Conservation (phyloP, 805 yeast genomes). For the Sugiyamaella smithiae region DNA sequence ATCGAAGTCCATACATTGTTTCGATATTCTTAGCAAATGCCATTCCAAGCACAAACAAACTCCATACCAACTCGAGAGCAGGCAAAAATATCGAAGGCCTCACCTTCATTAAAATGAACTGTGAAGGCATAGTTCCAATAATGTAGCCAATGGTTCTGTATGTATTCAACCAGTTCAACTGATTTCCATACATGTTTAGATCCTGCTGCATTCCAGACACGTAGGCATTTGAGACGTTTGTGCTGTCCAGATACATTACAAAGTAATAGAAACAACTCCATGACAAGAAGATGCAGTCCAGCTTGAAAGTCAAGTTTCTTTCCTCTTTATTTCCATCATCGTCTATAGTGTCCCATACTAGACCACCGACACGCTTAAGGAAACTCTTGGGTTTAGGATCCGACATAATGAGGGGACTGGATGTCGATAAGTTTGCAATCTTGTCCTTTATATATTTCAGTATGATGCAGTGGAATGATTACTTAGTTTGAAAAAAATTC, state of each 20-base stretch:
- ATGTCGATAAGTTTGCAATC: too few species aligned
- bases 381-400: background rate
- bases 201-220: slow-evolving; percentile 42
- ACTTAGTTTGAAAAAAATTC: too few species aligned
- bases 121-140: slow-evolving; percentile 32
- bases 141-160: slow-evolving; percentile 31
- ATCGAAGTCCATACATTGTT: slow-evolving; percentile 31
- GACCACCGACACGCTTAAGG: slow-evolving; percentile 1
- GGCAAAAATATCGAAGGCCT: slow-evolving; percentile 32
- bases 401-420: too few species aligned
- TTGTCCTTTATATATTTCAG: too few species aligned
- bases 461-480: too few species aligned
- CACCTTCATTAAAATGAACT: slow-evolving; percentile 28
- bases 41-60: slow-evolving; percentile 23
- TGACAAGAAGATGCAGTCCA: slow-evolving; percentile 50
- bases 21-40: slow-evolving; percentile 27
- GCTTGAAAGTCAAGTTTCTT: slow-evolving; percentile 45
- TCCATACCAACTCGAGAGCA: slow-evolving; percentile 30
- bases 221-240: slow-evolving; percentile 44
- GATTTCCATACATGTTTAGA: slow-evolving; percentile 27
- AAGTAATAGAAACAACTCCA: slow-evolving; percentile 49
- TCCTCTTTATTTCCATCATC: slow-evolving; percentile 26
- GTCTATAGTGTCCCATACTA: slow-evolving; percentile 11
- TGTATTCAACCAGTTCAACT: slow-evolving; percentile 26
- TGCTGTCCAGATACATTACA: slow-evolving; percentile 34